Conservation (phyloP, 2,329 filamentous ascomycete species). For the Fusarium irregulare region DNA sequence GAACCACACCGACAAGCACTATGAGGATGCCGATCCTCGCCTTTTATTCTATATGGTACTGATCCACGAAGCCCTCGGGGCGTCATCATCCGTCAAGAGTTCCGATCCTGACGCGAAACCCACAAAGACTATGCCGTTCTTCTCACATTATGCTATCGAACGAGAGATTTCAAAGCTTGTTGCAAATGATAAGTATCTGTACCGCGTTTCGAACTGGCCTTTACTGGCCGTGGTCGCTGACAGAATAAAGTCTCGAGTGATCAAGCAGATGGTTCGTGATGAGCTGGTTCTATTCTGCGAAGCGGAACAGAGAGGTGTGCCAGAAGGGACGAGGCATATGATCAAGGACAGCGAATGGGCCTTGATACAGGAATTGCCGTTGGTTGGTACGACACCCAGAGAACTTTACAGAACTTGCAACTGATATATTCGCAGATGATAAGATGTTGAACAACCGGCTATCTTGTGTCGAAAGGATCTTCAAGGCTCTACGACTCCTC, state of each 20-base stretch:
- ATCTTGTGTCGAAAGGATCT: slow-evolving; percentile 5
- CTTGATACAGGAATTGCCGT: neutral
- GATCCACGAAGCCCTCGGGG: slow-evolving; percentile 19
- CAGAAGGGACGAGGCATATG: neutral
- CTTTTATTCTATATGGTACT: slow-evolving; percentile 30
- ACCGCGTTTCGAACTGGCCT: slow-evolving; percentile 23
- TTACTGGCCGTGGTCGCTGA: slow-evolving; percentile 30
- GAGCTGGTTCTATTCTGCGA: slow-evolving; percentile 10
- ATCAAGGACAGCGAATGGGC: slow-evolving; percentile 15
- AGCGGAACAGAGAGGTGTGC: neutral
- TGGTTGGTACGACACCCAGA: slow-evolving; percentile 5
- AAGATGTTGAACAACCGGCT: neutral
- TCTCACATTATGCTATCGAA: neutral
- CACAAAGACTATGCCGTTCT: neutral
- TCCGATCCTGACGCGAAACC: neutral
- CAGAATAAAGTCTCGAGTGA: slow-evolving; percentile 3
- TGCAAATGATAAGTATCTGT: neutral
- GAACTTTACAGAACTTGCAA: neutral
- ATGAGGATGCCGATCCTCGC: slow-evolving; percentile 1
- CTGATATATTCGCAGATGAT: slow-evolving; percentile 6
- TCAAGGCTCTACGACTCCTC: slow-evolving; percentile 23
- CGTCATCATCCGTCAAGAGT: neutral
- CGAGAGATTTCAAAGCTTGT: slow-evolving; percentile 1
- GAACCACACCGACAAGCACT: neutral
- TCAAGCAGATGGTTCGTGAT: neutral